Conservation (phyloP, 306 rosid species). For the Glycyrrhiza uralensis region DNA sequence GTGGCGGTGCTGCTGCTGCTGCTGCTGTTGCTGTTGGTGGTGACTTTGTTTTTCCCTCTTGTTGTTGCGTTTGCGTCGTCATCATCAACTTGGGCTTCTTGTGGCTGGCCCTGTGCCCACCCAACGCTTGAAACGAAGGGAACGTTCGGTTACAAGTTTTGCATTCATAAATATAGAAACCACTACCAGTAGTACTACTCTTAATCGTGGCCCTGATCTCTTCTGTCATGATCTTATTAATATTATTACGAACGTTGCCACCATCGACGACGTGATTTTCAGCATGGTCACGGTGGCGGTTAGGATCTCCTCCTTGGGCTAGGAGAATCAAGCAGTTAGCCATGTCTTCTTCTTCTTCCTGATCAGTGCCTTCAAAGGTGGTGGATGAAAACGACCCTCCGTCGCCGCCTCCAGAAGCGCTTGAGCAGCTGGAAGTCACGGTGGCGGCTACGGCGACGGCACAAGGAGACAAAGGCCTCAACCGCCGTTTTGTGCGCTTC, state of each 20-base stretch:
- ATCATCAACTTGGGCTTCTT: constrained; percentile 45
- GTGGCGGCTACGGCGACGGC: not conserved
- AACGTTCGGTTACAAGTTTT: constrained; percentile 85
- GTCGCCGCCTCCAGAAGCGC: constrained; percentile 29
- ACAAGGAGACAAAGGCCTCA: constrained; percentile 38
- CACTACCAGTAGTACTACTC: too few relatives aligned
- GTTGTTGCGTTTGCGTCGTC: not conserved
- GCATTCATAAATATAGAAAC: constrained; percentile 65
- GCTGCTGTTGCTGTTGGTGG: not conserved
- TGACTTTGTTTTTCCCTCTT: constrained; percentile 29
- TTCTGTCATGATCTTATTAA: too few relatives aligned
- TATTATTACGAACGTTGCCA: too few relatives aligned
- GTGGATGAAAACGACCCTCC: constrained; percentile 48
- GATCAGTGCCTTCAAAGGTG: constrained; percentile 37
- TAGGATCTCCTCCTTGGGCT: constrained; percentile 69
- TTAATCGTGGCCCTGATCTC: too few relatives aligned
- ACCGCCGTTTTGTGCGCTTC: constrained; percentile 67
- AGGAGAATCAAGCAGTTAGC: constrained; percentile 87
- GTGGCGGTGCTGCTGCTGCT: not conserved
- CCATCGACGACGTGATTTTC: not conserved
- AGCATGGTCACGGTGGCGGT: too few relatives aligned
- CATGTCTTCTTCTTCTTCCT: constrained; percentile 92
- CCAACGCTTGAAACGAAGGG: constrained; percentile 96
- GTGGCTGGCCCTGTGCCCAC: constrained; percentile 97
- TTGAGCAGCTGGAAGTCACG: constrained; percentile 56